Percentiles rank a stretch among this genome's conserved stretches.
These are phyloP conservation scores for Taiwanofungus camphoratus DNA, from an alignment of 1,284 basidiomycete genomes.

Conservation along the genomic window DNA sequence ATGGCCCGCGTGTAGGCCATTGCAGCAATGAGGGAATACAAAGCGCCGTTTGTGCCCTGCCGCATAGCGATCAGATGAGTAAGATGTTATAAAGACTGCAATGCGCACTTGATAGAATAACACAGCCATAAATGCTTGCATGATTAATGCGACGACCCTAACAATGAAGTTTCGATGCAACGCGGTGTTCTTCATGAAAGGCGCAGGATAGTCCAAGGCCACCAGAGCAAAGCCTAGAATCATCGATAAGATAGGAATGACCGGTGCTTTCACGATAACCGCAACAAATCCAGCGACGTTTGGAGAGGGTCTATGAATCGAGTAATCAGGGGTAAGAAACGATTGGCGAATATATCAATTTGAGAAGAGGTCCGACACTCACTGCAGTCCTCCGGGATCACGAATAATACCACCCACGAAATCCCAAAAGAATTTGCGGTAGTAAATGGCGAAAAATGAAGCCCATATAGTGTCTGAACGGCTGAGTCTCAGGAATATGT, in stretches of 20 bases:
- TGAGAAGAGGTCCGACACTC: conserved; percentile 30
- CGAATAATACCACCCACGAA: conserved; percentile 66
- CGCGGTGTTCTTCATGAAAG: conserved; percentile 47
- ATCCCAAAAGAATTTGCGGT: conserved; percentile 91
- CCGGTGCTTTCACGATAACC: conserved; percentile 68
- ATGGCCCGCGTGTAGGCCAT: conserved; percentile 60
- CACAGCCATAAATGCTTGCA: conserved; percentile 61
- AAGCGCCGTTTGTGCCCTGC: conserved; percentile 71
- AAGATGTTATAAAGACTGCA: conserved; percentile 5
- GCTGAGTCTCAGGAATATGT: conserved; percentile 6
- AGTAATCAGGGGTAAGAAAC: conserved; percentile 2
- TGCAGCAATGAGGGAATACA: conserved; percentile 68
- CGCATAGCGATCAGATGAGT: too few species aligned
- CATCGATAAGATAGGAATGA: conserved; percentile 66
- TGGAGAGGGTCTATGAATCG: conserved; percentile 51
- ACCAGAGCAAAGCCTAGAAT: conserved; percentile 51
- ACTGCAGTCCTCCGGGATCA: conserved; percentile 77
- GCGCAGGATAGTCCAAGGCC: conserved; percentile 63
- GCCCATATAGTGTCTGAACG: conserved; percentile 72
- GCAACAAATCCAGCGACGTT: conserved; percentile 58
- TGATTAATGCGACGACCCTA: conserved; percentile 56
- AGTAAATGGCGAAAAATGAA: conserved; percentile 70
- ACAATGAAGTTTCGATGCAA: conserved; percentile 63
- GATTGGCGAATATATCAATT: conserved; percentile 1
- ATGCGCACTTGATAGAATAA: conserved; percentile 72